Evolutionary conservation across 2,329 filamentous ascomycete genomes (phyloP).

Genomic region (Colletotrichum gloeosporioides): DNA sequence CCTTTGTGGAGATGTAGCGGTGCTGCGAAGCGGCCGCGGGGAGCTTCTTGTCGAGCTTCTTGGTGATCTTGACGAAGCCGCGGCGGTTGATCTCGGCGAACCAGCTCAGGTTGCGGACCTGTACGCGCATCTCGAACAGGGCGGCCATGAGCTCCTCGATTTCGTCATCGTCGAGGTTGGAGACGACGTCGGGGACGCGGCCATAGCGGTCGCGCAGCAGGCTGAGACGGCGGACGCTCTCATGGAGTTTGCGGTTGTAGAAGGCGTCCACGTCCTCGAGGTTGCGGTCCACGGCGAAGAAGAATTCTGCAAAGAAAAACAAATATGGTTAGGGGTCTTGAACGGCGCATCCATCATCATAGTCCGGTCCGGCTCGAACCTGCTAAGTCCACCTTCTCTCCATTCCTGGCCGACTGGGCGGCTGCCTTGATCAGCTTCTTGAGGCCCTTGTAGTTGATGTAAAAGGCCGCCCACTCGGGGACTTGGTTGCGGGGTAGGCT

Average conservation of each 20-base stretch:
- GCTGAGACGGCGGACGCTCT: conserved; percentile 82
- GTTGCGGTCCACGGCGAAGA: conserved; percentile 94
- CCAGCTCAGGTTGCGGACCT: conserved; percentile 92
- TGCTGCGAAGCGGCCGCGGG: conserved; percentile 77
- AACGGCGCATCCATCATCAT: conserved; percentile 26
- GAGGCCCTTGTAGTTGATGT: conserved; percentile 89
- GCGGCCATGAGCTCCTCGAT: conserved; percentile 90
- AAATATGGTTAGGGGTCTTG: conserved; percentile 40
- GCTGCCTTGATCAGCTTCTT: conserved; percentile 95
- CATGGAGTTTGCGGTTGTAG: conserved; percentile 94
- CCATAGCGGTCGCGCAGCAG: conserved; percentile 90
- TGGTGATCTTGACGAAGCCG: conserved; percentile 98
- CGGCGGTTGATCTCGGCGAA: conserved; percentile 96
- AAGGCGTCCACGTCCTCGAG: conserved; percentile 96
- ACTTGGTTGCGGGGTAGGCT: conserved; percentile 83
- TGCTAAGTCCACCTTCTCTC: conserved; percentile 84
- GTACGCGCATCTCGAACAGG: conserved; percentile 84
- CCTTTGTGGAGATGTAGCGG: conserved; percentile 87
- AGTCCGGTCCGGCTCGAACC: conserved; percentile 60
- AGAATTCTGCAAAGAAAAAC: conserved; percentile 74
- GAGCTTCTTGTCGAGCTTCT: conserved; percentile 97
- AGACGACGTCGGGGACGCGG: conserved; percentile 69
- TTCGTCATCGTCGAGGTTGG: conserved; percentile 85
- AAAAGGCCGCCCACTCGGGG: conserved; percentile 83
- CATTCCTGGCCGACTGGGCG: conserved; percentile 67